Evolutionary conservation across 345 rosid genomes (phyloP).

Genomic region (Mangifera indica): DNA sequence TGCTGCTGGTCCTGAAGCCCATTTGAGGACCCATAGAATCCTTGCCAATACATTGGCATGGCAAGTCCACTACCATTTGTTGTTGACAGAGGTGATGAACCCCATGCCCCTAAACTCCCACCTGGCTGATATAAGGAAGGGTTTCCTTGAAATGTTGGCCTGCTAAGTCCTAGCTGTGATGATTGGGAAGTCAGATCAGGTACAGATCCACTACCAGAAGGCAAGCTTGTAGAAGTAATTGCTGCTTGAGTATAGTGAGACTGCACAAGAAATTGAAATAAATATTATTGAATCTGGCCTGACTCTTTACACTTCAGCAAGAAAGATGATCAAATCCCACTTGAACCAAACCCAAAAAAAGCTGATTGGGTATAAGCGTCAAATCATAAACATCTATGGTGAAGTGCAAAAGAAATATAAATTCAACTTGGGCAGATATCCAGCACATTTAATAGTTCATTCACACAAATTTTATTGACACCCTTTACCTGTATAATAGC

Average conservation of each 20-base stretch:
- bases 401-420: background rate
- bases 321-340: background rate
- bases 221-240: slow-evolving; percentile 29
- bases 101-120: slow-evolving; percentile 34
- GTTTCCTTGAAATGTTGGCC: slow-evolving; percentile 32
- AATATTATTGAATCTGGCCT: background rate
- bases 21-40: slow-evolving; percentile 38
- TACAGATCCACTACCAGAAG: slow-evolving; percentile 31
- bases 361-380: background rate
- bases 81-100: slow-evolving; percentile 29
- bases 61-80: slow-evolving; percentile 34
- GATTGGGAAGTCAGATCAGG: slow-evolving; percentile 26
- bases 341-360: background rate
- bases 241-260: slow-evolving; percentile 41
- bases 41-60: slow-evolving; percentile 52
- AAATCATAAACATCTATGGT: background rate
- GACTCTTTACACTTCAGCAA: slow-evolving; percentile 1
- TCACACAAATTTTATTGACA: slow-evolving; percentile 6
- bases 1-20: slow-evolving; percentile 40
- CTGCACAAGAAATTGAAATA: slow-evolving; percentile 24
- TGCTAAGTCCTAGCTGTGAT: slow-evolving; percentile 22
- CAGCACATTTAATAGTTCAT: background rate
- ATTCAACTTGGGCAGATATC: background rate
- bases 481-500: slow-evolving; percentile 37
- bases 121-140: slow-evolving; percentile 39